Percentiles rank a stretch among this genome's conserved stretches.
These are phyloP conservation scores for Cucumis hystrix DNA, from an alignment of 306 rosid genomes.

Conservation along the genomic window DNA sequence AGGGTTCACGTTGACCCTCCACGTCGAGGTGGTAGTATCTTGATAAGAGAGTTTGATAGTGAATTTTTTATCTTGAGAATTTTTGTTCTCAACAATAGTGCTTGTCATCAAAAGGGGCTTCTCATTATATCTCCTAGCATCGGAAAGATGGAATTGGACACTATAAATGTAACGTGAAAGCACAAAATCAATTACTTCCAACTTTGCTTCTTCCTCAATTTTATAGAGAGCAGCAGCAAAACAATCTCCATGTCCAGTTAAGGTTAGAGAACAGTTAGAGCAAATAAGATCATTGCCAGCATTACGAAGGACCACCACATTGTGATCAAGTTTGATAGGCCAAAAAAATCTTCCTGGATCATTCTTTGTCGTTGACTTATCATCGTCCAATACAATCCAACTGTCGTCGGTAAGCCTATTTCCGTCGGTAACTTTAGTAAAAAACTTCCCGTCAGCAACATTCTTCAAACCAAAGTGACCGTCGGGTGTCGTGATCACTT, in stretches of 20 bases:
- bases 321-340: background rate
- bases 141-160: background rate
- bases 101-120: background rate
- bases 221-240: background rate
- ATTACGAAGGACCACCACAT: background rate
- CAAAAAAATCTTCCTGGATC: background rate
- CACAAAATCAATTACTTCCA: background rate
- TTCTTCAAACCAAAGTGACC: background rate
- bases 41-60: background rate
- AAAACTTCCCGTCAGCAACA: background rate
- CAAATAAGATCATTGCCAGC: background rate
- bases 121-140: background rate
- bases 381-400: background rate
- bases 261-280: rapidly evolving
- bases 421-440: no score
- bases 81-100: background rate
- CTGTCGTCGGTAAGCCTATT: rapidly evolving
- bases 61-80: background rate
- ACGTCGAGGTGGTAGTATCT: background rate
- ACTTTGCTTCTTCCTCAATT: background rate
- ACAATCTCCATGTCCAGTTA: no score
- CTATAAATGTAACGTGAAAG: background rate
- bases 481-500: background rate
- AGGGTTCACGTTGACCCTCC: background rate
- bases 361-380: background rate